These are phyloP conservation scores for Kodamaea sagamina DNA, from an alignment of 805 yeast genomes.

Conservation along the genomic window DNA sequence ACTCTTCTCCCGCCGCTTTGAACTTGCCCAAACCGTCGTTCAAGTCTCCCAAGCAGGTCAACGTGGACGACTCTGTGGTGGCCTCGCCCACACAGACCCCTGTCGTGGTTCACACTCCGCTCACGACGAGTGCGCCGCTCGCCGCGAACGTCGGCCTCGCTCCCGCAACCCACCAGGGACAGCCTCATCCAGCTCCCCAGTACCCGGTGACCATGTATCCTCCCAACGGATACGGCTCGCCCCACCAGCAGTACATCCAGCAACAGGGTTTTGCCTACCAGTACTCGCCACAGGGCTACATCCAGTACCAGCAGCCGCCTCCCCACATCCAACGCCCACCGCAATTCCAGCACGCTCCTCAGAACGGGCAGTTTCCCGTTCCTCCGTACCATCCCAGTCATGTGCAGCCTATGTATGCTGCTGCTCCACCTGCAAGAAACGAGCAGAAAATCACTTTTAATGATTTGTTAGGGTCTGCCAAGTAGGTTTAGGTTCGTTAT, in stretches of 20 bases:
- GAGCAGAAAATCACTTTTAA: slow-evolving; percentile 45
- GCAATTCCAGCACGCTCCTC: background rate
- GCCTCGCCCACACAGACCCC: slow-evolving; percentile 15
- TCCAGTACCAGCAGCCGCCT: slow-evolving; percentile 30
- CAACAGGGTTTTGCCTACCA: slow-evolving; percentile 36
- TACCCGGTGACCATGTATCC: slow-evolving; percentile 40
- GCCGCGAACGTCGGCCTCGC: slow-evolving; percentile 8
- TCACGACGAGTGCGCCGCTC: slow-evolving; percentile 4
- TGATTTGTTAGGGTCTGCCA: slow-evolving; percentile 38
- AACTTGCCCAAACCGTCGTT: slow-evolving; percentile 59
- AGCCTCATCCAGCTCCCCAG: slow-evolving; percentile 18
- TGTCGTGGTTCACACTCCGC: slow-evolving; percentile 11
- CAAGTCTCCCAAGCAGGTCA: slow-evolving; percentile 28
- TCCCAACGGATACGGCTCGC: slow-evolving; percentile 13
- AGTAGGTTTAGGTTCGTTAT: slow-evolving; percentile 12
- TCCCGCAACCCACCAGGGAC: slow-evolving; percentile 8
- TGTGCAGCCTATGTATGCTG: slow-evolving; percentile 14
- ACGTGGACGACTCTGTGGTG: slow-evolving; percentile 8
- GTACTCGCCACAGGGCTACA: slow-evolving; percentile 34
- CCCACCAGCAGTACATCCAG: slow-evolving; percentile 18
- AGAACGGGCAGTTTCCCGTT: slow-evolving; percentile 7
- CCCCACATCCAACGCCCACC: slow-evolving; percentile 11
- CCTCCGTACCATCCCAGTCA: slow-evolving; percentile 1
- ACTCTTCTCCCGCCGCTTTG: slow-evolving; percentile 56
- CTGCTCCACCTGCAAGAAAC: slow-evolving; percentile 7